These are phyloP conservation scores for Lyophyllum shimeji DNA, from an alignment of 768 basidiomycete species.

Conservation along the genomic window DNA sequence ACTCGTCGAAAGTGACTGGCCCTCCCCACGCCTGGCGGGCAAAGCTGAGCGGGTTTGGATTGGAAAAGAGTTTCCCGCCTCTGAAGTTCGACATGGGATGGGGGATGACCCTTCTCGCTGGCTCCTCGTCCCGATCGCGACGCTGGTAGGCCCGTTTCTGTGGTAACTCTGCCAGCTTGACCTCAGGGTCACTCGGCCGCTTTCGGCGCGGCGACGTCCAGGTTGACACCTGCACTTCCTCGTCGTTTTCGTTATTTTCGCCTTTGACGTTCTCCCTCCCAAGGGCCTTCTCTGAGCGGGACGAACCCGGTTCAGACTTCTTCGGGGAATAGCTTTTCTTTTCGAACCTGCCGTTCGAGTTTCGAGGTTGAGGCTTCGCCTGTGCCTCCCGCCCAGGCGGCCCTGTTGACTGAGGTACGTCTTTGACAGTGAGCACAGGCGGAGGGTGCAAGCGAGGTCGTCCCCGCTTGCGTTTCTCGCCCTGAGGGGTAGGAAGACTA, in stretches of 20 bases:
- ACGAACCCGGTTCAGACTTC: slow-evolving; percentile 22
- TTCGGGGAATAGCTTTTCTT: slow-evolving; percentile 51
- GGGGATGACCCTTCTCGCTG: slow-evolving; percentile 38
- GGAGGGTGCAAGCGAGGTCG: slow-evolving; percentile 36
- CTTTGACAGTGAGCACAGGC: slow-evolving; percentile 4
- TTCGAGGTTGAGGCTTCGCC: slow-evolving; percentile 53
- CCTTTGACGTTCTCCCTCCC: slow-evolving; percentile 38
- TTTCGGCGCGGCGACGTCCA: slow-evolving; percentile 26
- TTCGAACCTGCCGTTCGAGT: slow-evolving; percentile 65
- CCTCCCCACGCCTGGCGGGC: slow-evolving; percentile 59
- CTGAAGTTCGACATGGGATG: slow-evolving; percentile 39
- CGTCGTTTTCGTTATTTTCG: slow-evolving; percentile 20
- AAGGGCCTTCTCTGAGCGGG: slow-evolving; percentile 39
- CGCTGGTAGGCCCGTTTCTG: slow-evolving; percentile 28
- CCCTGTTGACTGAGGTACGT: neutral
- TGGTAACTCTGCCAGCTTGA: slow-evolving; percentile 32
- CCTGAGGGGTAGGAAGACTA: slow-evolving; percentile 13
- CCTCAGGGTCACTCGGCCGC: slow-evolving; percentile 25
- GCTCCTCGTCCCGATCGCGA: slow-evolving; percentile 19
- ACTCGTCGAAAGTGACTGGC: slow-evolving; percentile 40
- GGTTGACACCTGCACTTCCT: slow-evolving; percentile 8
- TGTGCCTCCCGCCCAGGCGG: slow-evolving; percentile 18
- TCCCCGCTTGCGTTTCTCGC: slow-evolving; percentile 39
- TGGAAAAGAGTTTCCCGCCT: slow-evolving; percentile 49
- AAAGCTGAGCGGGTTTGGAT: slow-evolving; percentile 61